Evolutionary conservation across 495 filamentous ascomycete species (phyloP).

Genomic region (Haplographium delicatum): DNA sequence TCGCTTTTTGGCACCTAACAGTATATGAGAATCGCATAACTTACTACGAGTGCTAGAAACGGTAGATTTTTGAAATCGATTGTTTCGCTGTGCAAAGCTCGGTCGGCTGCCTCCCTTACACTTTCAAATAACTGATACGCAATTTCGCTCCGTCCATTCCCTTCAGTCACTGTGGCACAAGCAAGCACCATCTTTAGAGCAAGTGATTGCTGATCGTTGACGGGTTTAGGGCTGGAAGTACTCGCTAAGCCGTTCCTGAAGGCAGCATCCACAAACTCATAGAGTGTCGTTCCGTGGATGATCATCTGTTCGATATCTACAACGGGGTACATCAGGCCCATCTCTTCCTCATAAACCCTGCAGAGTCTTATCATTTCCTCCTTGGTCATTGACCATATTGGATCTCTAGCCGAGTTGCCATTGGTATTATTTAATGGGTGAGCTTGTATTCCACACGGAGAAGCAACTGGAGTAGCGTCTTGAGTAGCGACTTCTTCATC

Average conservation of each 20-base stretch:
- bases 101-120: conserved; percentile 63
- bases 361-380: conserved; percentile 70
- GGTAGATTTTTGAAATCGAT: conserved; percentile 64
- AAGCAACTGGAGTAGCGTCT: conserved; percentile 49
- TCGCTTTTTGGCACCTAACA: background rate
- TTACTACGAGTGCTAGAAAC: conserved; percentile 65
- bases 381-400: conserved; percentile 66
- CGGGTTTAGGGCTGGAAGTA: conserved; percentile 45
- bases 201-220: conserved; percentile 63
- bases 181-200: conserved; percentile 77
- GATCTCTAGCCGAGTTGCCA: conserved; percentile 51
- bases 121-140: conserved; percentile 65
- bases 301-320: conserved; percentile 64
- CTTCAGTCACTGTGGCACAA: conserved; percentile 66
- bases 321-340: conserved; percentile 82
- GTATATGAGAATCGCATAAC: conserved; percentile 21
- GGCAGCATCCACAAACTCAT: conserved; percentile 49
- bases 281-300: conserved; percentile 57
- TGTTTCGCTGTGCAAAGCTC: conserved; percentile 58
- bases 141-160: conserved; percentile 67
- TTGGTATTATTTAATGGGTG: conserved; percentile 29
- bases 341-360: conserved; percentile 73
- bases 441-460: conserved; percentile 35
- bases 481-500: conserved; percentile 48
- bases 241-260: conserved; percentile 52